phyloP scores from a whole-genome alignment of 2,329 filamentous ascomycete genomes.

The Pseudogymnoascus sp. region DNA sequence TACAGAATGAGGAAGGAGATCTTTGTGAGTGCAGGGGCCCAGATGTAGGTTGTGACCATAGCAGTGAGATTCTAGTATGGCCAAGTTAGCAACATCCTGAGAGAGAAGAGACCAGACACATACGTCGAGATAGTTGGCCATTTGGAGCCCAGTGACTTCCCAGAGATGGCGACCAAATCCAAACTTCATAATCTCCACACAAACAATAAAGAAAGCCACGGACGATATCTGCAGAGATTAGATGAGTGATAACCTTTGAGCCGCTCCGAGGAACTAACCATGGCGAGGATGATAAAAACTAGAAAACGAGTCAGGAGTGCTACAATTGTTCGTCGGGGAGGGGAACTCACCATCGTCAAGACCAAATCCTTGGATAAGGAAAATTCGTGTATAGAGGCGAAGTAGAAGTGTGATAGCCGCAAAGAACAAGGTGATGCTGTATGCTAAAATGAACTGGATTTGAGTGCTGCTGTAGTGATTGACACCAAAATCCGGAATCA shows the following conservation, averaged over 20 bases:
- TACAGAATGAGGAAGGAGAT: constrained; percentile 6
- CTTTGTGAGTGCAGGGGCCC: constrained; percentile 4
- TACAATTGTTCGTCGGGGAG: not conserved
- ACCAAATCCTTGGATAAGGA: not conserved
- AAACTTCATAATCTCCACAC: constrained; percentile 3
- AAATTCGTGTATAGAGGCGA: not conserved
- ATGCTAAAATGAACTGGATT: not conserved
- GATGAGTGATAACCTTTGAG: not conserved
- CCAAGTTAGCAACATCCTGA: not conserved
- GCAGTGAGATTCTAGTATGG: not conserved
- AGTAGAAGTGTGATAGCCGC: not conserved
- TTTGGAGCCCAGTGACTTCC: not conserved
- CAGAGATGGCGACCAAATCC: constrained; percentile 1
- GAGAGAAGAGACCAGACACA: not conserved
- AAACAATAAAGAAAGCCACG: not conserved
- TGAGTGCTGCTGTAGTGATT: not conserved
- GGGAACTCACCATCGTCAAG: constrained; percentile 1
- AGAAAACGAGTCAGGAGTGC: not conserved
- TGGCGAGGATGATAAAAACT: constrained; percentile 6
- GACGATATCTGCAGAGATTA: not conserved
- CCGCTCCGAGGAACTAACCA: not conserved
- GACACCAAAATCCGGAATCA: not conserved
- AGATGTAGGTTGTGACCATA: constrained; percentile 5
- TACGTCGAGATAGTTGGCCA: constrained; percentile 5
- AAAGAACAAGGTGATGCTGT: not conserved